These are phyloP conservation scores for Tagetes patula DNA, from an alignment of 129 eudicot genomes.

Conservation along the genomic window DNA sequence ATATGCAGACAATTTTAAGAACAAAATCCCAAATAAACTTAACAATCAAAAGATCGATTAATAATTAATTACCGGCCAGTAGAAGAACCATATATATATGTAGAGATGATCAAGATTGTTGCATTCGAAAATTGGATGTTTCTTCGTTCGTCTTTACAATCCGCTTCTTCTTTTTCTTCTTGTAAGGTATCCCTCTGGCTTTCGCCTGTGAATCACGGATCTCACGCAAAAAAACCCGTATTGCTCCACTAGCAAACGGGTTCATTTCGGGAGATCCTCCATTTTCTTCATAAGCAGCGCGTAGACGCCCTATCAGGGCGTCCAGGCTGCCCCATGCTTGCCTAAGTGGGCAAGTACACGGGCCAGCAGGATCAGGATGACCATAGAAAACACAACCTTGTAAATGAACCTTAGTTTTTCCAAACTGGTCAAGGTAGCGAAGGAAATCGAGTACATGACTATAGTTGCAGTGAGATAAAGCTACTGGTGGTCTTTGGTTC, in stretches of 20 bases:
- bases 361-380: constrained; percentile 75
- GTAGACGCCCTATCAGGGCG: constrained; percentile 65
- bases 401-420: constrained; percentile 75
- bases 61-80: constrained; percentile 32
- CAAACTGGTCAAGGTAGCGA: constrained; percentile 65
- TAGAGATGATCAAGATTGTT: constrained; percentile 36
- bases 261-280: constrained; percentile 65
- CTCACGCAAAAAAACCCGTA: constrained; percentile 59
- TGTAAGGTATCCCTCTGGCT: constrained; percentile 68
- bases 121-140: constrained; percentile 43
- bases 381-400: constrained; percentile 67
- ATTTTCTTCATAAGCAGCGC: constrained; percentile 76
- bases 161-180: constrained; percentile 72
- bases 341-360: constrained; percentile 68
- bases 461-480: constrained; percentile 58
- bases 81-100: background rate
- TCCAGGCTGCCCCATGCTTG: constrained; percentile 89
- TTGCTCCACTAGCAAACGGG: constrained; percentile 71
- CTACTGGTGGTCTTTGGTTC: constrained; percentile 68
- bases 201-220: constrained; percentile 67
- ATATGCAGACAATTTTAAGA: constrained; percentile 9
- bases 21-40: background rate
- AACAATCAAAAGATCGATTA: background rate
- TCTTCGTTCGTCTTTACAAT: constrained; percentile 38
- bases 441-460: constrained; percentile 63